Evolutionary conservation across 805 yeast genomes (phyloP).

Genomic region (Ogataea chonburiensis): DNA sequence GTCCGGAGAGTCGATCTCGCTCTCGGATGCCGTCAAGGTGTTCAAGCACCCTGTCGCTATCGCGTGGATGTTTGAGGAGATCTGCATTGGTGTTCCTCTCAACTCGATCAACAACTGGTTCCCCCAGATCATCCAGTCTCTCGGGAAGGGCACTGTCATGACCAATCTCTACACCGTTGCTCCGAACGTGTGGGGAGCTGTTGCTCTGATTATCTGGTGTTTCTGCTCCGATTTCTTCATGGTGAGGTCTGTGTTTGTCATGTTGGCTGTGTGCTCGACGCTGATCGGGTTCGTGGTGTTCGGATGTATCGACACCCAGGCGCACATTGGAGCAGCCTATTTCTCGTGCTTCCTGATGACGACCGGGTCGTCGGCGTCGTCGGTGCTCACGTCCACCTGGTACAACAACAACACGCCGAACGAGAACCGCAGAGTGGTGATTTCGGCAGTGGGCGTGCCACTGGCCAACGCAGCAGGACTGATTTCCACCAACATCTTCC

Average conservation of each 20-base stretch:
- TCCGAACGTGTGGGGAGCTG: slow-evolving; percentile 48
- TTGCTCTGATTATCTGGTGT: slow-evolving; percentile 38
- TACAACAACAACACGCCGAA: slow-evolving; percentile 49
- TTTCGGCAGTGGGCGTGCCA: slow-evolving; percentile 51
- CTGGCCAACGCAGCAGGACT: slow-evolving; percentile 58
- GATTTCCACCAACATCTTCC: slow-evolving; percentile 51
- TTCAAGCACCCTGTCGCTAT: slow-evolving; percentile 45
- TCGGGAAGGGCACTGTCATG: slow-evolving; percentile 41
- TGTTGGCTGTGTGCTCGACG: slow-evolving; percentile 39
- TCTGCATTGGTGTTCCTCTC: slow-evolving; percentile 48
- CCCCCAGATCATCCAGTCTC: slow-evolving; percentile 42
- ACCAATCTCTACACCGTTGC: slow-evolving; percentile 47
- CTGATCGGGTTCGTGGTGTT: slow-evolving; percentile 47
- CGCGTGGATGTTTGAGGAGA: slow-evolving; percentile 44
- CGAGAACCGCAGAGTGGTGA: slow-evolving; percentile 44
- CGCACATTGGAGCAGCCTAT: slow-evolving; percentile 30
- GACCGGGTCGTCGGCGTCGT: slow-evolving; percentile 48
- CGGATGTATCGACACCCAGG: slow-evolving; percentile 42
- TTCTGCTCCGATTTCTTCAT: slow-evolving; percentile 41
- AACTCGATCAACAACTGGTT: slow-evolving; percentile 50
- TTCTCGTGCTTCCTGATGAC: slow-evolving; percentile 38
- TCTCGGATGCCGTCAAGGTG: slow-evolving; percentile 23
- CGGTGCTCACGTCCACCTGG: slow-evolving; percentile 51
- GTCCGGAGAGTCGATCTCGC: slow-evolving; percentile 2
- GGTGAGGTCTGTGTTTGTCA: slow-evolving; percentile 40